phyloP scores from a whole-genome alignment of 305 asterid species.

The Fraxinus latifolia region DNA sequence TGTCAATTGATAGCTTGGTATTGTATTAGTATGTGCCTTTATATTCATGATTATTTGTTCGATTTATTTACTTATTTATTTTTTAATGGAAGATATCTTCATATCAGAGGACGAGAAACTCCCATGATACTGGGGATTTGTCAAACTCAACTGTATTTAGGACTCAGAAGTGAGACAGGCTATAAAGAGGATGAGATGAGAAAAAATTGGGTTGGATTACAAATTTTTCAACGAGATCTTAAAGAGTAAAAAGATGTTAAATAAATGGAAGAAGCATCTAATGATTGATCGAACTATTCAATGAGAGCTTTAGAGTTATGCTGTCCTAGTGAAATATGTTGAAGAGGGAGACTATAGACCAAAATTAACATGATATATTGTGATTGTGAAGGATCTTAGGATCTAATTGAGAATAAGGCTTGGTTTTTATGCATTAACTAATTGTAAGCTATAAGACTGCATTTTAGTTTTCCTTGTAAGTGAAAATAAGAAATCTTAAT shows the following conservation, averaged over 20 bases:
- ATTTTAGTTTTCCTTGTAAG: neutral
- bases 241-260: neutral
- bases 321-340: neutral
- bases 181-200: neutral
- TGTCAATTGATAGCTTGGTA: neutral
- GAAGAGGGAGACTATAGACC: neutral
- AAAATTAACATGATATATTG: neutral
- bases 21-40: neutral
- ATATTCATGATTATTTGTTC: neutral
- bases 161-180: neutral
- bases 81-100: neutral
- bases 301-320: neutral
- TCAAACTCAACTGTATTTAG: neutral
- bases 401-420: neutral
- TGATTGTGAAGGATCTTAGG: neutral
- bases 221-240: neutral
- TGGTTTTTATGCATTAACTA: neutral
- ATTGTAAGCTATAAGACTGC: neutral
- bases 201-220: neutral
- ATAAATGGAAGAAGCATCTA: neutral
- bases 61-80: too few species aligned
- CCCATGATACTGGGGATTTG: neutral
- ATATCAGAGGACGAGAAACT: neutral
- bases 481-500: neutral
- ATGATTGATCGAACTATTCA: neutral